phyloP scores from a whole-genome alignment of 1,284 basidiomycete genomes.

The Cutaneotrichosporon sp. region DNA sequence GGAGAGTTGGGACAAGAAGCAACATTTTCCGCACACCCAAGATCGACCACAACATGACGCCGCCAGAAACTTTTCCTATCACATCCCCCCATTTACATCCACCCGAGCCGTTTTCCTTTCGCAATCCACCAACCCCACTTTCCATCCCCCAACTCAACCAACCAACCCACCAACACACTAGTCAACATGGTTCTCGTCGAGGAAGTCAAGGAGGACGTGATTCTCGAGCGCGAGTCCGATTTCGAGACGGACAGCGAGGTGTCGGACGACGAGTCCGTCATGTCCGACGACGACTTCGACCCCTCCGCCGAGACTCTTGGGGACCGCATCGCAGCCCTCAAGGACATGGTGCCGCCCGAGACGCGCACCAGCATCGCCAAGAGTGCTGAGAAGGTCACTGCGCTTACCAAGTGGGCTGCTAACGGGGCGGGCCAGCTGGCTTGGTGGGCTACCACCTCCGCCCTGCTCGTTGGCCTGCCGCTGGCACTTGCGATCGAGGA shows the following conservation, averaged over 20 bases:
- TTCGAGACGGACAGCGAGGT: slow-evolving; percentile 40
- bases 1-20: background rate
- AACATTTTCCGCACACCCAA: background rate
- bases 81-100: background rate
- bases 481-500: slow-evolving; percentile 90
- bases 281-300: slow-evolving; percentile 37
- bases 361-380: slow-evolving; percentile 71
- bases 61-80: slow-evolving; percentile 14
- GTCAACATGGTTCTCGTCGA: slow-evolving; percentile 44
- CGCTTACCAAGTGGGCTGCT: slow-evolving; percentile 56
- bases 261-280: slow-evolving; percentile 29
- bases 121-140: background rate
- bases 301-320: slow-evolving; percentile 64
- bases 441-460: slow-evolving; percentile 92
- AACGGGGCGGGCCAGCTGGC: slow-evolving; percentile 75
- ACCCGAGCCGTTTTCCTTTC: background rate
- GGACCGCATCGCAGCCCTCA: slow-evolving; percentile 83
- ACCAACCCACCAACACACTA: background rate
- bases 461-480: slow-evolving; percentile 86
- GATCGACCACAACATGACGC: slow-evolving; percentile 1
- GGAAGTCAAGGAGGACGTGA: slow-evolving; percentile 42
- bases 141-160: slow-evolving; percentile 1
- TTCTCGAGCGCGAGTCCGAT: slow-evolving; percentile 38
- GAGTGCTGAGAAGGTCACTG: slow-evolving; percentile 59
- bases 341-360: slow-evolving; percentile 89